Percentiles rank a stretch among this genome's conserved stretches.
Evolutionary conservation across 257 asterid species (phyloP).

Genomic region (Thymus quinquecostatus): DNA sequence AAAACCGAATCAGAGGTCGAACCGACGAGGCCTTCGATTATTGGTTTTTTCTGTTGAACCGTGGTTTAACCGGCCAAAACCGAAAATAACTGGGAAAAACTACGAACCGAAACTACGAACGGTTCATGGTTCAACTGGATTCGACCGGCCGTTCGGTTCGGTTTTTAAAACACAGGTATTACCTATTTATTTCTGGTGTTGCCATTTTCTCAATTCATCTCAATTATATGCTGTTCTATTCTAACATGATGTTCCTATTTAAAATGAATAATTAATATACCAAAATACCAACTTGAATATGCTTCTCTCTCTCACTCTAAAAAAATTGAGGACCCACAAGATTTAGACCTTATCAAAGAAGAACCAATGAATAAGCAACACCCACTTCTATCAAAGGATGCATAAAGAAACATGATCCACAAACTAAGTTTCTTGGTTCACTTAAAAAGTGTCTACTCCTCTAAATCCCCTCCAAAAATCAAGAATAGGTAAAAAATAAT

Average conservation of each 20-base stretch:
- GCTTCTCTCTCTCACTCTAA: background rate
- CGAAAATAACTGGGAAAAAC: too few species aligned
- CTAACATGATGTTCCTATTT: background rate
- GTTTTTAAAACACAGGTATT: background rate
- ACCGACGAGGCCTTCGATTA: too few species aligned
- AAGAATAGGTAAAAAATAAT: background rate
- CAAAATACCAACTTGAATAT: too few species aligned
- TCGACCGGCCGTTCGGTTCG: too few species aligned
- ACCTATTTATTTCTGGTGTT: background rate
- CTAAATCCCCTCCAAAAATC: constrained; percentile 14
- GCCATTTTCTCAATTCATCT: background rate
- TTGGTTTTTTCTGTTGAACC: too few species aligned
- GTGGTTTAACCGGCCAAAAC: too few species aligned
- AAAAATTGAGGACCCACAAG: constrained; percentile 41
- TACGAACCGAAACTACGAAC: too few species aligned
- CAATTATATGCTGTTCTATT: background rate
- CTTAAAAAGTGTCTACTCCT: constrained; percentile 42
- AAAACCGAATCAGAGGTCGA: too few species aligned
- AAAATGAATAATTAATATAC: too few species aligned
- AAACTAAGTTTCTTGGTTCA: constrained; percentile 24
- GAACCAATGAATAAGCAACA: constrained; percentile 55
- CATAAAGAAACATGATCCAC: constrained; percentile 42
- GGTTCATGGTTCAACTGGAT: too few species aligned
- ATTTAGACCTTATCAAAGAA: constrained; percentile 57
- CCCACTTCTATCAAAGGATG: constrained; percentile 26